Conservation (phyloP, 176 grass and related monocot species). For the Oropetium thomaeum region DNA sequence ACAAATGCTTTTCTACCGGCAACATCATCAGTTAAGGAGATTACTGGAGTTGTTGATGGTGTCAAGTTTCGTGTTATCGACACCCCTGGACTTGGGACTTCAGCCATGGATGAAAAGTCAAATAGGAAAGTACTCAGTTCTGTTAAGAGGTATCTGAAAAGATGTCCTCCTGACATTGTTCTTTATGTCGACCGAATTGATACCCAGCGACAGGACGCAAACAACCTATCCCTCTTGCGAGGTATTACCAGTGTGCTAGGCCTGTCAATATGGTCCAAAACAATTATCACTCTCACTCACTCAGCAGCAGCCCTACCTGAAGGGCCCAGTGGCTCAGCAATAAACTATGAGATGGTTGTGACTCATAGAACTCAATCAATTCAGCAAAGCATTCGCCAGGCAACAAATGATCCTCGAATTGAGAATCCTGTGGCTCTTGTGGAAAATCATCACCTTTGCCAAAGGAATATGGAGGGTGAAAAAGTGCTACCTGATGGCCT, state of each 20-base stretch:
- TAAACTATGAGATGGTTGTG: constrained; percentile 66
- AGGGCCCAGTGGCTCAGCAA: constrained; percentile 62
- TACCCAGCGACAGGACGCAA: constrained; percentile 52
- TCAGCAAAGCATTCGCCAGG: constrained; percentile 66
- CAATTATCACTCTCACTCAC: constrained; percentile 77
- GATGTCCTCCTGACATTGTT: constrained; percentile 69
- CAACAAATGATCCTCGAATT: constrained; percentile 50
- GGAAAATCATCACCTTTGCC: constrained; percentile 85
- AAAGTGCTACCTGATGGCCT: constrained; percentile 81
- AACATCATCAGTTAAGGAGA: constrained; percentile 55
- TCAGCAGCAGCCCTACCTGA: constrained; percentile 71
- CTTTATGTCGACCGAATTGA: constrained; percentile 90
- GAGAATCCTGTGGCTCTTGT: constrained; percentile 80
- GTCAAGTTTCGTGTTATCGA: constrained; percentile 74
- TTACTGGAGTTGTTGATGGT: constrained; percentile 65
- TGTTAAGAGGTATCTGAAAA: constrained; percentile 78
- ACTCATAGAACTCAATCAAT: constrained; percentile 51
- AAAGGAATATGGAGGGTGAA: constrained; percentile 66
- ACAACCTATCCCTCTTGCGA: constrained; percentile 55
- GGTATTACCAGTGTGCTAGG: constrained; percentile 74
- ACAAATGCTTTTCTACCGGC: constrained; percentile 65
- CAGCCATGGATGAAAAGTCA: constrained; percentile 56
- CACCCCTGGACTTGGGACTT: constrained; percentile 75
- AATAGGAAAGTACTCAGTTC: constrained; percentile 71
- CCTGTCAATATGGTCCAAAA: constrained; percentile 60